These are phyloP conservation scores for Fraxinus greggii DNA, from an alignment of 305 asterid species.

Conservation along the genomic window DNA sequence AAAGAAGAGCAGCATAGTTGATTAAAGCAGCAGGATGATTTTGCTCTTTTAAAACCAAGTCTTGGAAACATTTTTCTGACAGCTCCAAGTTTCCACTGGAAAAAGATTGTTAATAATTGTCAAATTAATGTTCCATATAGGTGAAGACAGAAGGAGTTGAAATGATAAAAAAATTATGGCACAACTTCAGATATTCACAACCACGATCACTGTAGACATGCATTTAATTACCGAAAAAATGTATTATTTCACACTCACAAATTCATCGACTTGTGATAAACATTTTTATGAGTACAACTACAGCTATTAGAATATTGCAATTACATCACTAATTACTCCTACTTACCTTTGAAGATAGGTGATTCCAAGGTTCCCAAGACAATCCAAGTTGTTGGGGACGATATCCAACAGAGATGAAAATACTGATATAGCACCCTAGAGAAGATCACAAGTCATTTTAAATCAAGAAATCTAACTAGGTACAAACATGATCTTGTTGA, in stretches of 20 bases:
- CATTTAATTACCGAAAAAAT: neutral
- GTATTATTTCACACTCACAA: neutral
- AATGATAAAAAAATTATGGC: neutral
- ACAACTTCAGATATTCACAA: too few relatives aligned
- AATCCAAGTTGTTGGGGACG: slow-evolving; percentile 81
- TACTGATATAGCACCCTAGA: slow-evolving; percentile 84
- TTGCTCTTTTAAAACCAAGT: slow-evolving; percentile 77
- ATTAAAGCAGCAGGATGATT: slow-evolving; percentile 87
- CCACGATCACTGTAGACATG: neutral
- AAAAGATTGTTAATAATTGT: slow-evolving; percentile 23
- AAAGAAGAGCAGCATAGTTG: slow-evolving; percentile 82
- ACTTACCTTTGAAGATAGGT: slow-evolving; percentile 85
- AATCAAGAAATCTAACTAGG: slow-evolving; percentile 23
- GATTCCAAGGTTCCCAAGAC: slow-evolving; percentile 88
- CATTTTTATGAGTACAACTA: neutral
- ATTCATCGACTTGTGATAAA: neutral
- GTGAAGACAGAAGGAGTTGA: slow-evolving; percentile 9
- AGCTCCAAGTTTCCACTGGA: slow-evolving; percentile 80
- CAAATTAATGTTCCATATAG: slow-evolving; percentile 22
- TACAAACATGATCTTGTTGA: slow-evolving; percentile 9
- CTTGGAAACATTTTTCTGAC: slow-evolving; percentile 81
- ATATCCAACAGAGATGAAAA: slow-evolving; percentile 71
- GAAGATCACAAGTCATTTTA: slow-evolving; percentile 35
- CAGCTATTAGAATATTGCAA: slow-evolving; percentile 16
- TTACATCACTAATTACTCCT: neutral